phyloP scores from a whole-genome alignment of 257 asterid genomes.

The Nicotiana obtusifolia region DNA sequence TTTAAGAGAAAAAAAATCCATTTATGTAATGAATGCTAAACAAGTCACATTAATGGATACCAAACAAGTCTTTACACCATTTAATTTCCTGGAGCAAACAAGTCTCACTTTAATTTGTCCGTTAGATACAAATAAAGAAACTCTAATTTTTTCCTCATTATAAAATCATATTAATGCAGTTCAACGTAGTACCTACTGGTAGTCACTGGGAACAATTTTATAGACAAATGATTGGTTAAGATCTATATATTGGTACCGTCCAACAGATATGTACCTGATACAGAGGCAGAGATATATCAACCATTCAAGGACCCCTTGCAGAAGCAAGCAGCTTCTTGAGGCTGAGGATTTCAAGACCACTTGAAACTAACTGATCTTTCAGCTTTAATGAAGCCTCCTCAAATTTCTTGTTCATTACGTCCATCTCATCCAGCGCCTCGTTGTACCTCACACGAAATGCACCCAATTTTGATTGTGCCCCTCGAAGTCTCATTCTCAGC shows the following conservation, averaged over 20 bases:
- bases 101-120: no score
- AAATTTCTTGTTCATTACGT: constrained; percentile 43
- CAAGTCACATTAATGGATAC: no score
- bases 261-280: neutral
- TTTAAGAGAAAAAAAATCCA: no score
- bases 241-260: no score
- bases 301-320: constrained; percentile 12
- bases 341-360: constrained; percentile 40
- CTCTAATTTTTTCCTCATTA: no score
- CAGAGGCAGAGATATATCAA: neutral
- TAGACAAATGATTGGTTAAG: neutral
- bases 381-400: constrained; percentile 48
- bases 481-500: constrained; percentile 57
- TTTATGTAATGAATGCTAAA: no score
- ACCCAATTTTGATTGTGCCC: constrained; percentile 58
- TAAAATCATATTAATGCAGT: no score
- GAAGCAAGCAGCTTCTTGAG: constrained; percentile 55
- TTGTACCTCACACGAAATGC: constrained; percentile 35
- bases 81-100: no score
- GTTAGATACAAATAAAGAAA: no score
- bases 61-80: no score
- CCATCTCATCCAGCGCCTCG: constrained; percentile 41
- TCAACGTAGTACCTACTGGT: no score
- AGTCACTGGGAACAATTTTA: no score
- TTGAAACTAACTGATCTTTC: constrained; percentile 47